Evolutionary conservation across 108 stramenopile genomes (phyloP), one percentile per base, ranked within the genome.

Genomic region (Bacterosira constricta): DNA sequence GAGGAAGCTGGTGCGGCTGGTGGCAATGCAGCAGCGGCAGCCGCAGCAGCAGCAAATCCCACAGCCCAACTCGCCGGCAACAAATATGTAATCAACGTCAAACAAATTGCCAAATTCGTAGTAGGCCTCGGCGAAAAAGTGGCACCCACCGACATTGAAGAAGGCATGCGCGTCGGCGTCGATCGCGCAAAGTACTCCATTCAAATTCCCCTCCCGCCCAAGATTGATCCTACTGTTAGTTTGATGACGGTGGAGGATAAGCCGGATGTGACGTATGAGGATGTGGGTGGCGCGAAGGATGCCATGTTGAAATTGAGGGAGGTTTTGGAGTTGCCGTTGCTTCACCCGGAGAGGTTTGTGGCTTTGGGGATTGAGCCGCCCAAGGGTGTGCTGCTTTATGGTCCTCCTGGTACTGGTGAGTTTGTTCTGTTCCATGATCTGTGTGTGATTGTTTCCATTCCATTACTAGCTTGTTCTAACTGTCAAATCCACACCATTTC

Each of bases 161-260:
- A 99, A 85, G 97, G 98, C 5, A 99, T 99, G 99, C 92, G 99
- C 56, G 98, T 99, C 8, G 99, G 99, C 7, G 98, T 98, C 17
- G 97, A 98, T 72, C 83, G 94, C 23, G 86, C 96, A 72, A 98
- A 98, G 83, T 98, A 98, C 74, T 84, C 87, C 54, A 99, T 99
- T 81, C 98, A 99, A 82, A 96, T 98, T 70, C 99, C 99, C 1
- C 73, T 99, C 27, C 99, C 99, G 3, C 99, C 99, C 61, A 97
- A 97, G 73, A 99, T 99, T 73, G 99, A 99, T 88, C 97, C 99
- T 21, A 97, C 99, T 21, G 99, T 99, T 8, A 80, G 81, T 66
- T 86, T 99, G 41, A 99, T 99, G 99, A 98, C 97, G 0, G 99
- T 99, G 27, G 99, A 99, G 83, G 99, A 99, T 66, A 99, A 98